Evolutionary conservation across 768 basidiomycete genomes (phyloP).

Genomic region (Boletus sp.): DNA sequence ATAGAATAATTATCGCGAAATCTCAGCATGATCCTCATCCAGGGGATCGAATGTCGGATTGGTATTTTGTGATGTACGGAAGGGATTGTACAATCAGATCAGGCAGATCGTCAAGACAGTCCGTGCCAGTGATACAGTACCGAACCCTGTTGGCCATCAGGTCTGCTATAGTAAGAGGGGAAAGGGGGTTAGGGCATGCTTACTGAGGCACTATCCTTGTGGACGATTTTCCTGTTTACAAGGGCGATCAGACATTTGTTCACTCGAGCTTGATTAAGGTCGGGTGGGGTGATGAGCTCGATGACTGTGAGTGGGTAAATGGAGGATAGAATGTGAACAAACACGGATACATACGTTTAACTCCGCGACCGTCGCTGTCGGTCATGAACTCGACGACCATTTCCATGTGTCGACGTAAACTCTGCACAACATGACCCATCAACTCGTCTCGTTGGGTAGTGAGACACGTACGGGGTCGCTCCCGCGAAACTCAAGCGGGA

Average conservation of each 20-base stretch:
- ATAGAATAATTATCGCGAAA: neutral
- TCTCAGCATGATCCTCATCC: neutral
- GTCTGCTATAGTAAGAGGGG: neutral
- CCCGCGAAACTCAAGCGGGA: slow-evolving; percentile 90
- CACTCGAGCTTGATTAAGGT: slow-evolving; percentile 84
- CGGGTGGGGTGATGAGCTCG: slow-evolving; percentile 74
- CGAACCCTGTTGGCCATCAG: slow-evolving; percentile 43
- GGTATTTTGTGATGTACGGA: neutral
- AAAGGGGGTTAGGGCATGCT: slow-evolving; percentile 10
- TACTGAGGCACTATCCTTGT: slow-evolving; percentile 67
- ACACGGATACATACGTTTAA: slow-evolving; percentile 51
- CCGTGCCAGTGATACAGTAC: slow-evolving; percentile 74
- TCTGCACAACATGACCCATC: slow-evolving; percentile 37
- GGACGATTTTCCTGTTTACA: slow-evolving; percentile 80
- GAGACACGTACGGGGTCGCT: slow-evolving; percentile 66
- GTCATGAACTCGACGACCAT: slow-evolving; percentile 73
- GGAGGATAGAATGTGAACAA: neutral
- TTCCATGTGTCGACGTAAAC: slow-evolving; percentile 75
- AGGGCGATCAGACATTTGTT: slow-evolving; percentile 93
- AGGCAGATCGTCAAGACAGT: slow-evolving; percentile 24
- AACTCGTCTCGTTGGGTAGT: too few relatives aligned
- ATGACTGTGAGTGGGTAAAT: slow-evolving; percentile 47
- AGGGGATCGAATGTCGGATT: neutral
- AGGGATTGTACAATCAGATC: neutral
- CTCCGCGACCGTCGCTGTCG: slow-evolving; percentile 54